Evolutionary conservation across 108 stramenopile genomes (phyloP).

Genomic region (Skeletonema marinoi): DNA sequence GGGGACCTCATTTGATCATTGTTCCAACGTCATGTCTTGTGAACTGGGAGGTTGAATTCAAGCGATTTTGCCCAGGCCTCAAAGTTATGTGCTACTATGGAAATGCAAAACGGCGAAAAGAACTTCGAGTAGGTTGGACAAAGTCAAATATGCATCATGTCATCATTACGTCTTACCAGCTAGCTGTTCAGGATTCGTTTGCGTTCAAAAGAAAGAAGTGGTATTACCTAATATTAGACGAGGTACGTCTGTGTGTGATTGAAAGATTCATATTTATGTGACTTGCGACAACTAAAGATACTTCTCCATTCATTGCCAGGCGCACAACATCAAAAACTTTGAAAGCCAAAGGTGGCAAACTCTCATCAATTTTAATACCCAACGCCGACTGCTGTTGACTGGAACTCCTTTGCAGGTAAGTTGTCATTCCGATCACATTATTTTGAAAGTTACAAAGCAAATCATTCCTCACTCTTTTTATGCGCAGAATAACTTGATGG

Average conservation of each 20-base stretch:
- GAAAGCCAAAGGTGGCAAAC: constrained; percentile 98
- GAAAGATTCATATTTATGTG: not conserved
- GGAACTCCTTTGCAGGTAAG: constrained; percentile 89
- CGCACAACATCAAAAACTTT: constrained; percentile 99
- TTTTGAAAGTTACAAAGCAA: not conserved
- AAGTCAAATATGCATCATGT: constrained; percentile 93
- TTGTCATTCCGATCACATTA: not conserved
- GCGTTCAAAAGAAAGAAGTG: constrained; percentile 95
- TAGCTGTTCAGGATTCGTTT: constrained; percentile 96
- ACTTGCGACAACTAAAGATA: not conserved
- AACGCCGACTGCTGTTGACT: constrained; percentile 92
- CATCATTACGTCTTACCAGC: constrained; percentile 96
- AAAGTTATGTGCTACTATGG: constrained; percentile 98
- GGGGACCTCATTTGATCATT: constrained; percentile 98
- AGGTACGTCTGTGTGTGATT: constrained; percentile 18
- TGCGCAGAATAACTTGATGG: constrained; percentile 90
- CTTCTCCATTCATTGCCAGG: constrained; percentile 16
- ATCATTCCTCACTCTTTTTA: constrained; percentile 59
- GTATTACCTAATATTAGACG: constrained; percentile 98
- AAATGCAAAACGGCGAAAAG: constrained; percentile 89
- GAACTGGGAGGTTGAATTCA: constrained; percentile 98
- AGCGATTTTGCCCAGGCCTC: constrained; percentile 91
- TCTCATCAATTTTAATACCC: constrained; percentile 95
- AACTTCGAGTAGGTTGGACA: constrained; percentile 94
- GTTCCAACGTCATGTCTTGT: constrained; percentile 97